A percentile compares a stretch with the other conserved stretches of the same genome.
Evolutionary conservation across 768 basidiomycete species (phyloP).

Genomic region (Inosperma sp.): DNA sequence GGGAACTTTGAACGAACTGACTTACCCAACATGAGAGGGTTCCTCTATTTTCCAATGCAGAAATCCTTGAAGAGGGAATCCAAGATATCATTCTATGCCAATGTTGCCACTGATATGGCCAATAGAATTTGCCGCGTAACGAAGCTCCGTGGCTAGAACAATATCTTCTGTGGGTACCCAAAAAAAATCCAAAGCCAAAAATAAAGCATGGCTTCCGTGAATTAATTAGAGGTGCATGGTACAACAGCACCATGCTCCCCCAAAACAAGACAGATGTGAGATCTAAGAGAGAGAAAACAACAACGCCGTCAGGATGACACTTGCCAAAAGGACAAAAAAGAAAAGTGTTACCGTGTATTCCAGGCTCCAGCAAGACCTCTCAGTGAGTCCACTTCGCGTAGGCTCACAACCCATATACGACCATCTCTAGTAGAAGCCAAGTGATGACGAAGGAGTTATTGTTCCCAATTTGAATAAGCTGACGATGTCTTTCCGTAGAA

Average conservation of each 20-base stretch:
- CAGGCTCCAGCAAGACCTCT: constrained; percentile 51
- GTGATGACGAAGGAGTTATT: constrained; percentile 61
- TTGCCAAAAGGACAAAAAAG: background rate
- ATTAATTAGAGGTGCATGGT: constrained; percentile 40
- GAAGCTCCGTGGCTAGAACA: constrained; percentile 78
- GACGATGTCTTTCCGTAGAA: constrained; percentile 36
- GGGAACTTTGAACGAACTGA: too few relatives aligned
- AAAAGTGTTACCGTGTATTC: constrained; percentile 40
- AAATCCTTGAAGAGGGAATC: constrained; percentile 82
- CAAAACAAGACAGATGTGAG: background rate
- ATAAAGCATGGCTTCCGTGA: background rate
- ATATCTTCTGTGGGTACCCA: constrained; percentile 67
- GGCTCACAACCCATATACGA: constrained; percentile 57
- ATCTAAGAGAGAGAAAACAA: background rate
- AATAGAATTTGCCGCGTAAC: constrained; percentile 81
- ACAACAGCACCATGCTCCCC: background rate
- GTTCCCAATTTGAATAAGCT: constrained; percentile 43
- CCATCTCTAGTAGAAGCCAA: background rate
- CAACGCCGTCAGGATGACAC: too few relatives aligned
- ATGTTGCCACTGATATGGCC: constrained; percentile 80
- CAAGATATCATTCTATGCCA: constrained; percentile 76
- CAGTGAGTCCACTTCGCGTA: constrained; percentile 55
- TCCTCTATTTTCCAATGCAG: constrained; percentile 74
- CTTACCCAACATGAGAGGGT: background rate
- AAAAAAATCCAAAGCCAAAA: background rate